These are phyloP conservation scores for Agapanthus africanus DNA, from an alignment of 106 monocot genomes.

Conservation along the genomic window DNA sequence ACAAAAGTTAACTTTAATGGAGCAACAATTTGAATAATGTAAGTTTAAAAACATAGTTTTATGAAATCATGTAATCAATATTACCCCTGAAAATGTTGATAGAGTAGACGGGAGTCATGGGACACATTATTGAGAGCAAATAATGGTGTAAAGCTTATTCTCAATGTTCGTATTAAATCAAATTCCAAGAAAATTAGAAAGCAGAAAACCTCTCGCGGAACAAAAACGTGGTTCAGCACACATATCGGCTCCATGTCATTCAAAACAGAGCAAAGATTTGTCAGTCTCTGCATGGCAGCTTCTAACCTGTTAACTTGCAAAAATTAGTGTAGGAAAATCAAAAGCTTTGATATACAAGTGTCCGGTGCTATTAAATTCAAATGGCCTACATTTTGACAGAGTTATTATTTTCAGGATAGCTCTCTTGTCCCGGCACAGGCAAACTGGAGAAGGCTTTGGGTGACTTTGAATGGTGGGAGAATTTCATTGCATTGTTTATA, in stretches of 20 bases:
- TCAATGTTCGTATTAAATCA: background rate
- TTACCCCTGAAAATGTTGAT: background rate
- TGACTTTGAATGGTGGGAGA: conserved; percentile 52
- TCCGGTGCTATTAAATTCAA: background rate
- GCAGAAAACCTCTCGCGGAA: conserved; percentile 70
- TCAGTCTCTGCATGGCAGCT: conserved; percentile 93
- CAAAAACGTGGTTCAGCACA: conserved; percentile 96
- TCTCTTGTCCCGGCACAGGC: conserved; percentile 76
- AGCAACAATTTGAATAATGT: too few species aligned
- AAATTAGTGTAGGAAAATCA: background rate
- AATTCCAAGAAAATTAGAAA: conserved; percentile 12
- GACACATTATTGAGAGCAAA: background rate
- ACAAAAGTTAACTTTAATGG: too few species aligned
- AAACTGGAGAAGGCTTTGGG: conserved; percentile 37
- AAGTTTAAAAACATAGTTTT: too few species aligned
- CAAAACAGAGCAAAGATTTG: conserved; percentile 91
- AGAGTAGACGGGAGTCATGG: too few species aligned
- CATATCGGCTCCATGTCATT: conserved; percentile 99
- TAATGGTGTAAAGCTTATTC: background rate
- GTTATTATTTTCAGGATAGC: conserved; percentile 67
- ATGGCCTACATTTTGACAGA: conserved; percentile 83
- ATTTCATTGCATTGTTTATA: conserved; percentile 49
- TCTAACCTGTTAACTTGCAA: conserved; percentile 61
- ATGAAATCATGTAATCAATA: too few species aligned
- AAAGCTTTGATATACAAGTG: background rate